These are phyloP conservation scores for Stentor coeruleus DNA, from an alignment of 73 alveolate genomes.

Conservation along the genomic window DNA sequence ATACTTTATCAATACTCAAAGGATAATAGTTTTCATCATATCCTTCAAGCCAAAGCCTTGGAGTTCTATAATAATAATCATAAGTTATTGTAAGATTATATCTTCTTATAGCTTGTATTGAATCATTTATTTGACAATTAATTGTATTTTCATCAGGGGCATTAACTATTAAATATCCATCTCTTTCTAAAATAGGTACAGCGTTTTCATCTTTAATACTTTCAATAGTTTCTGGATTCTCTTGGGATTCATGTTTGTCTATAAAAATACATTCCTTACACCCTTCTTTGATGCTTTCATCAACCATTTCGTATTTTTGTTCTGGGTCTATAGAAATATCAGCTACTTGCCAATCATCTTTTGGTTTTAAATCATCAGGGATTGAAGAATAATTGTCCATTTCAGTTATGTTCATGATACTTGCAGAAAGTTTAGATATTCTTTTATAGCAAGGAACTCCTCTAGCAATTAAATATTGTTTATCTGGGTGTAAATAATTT, in stretches of 20 bases:
- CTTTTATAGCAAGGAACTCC: conserved; percentile 73
- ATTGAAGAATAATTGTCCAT: conserved; percentile 84
- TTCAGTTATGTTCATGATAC: conserved; percentile 54
- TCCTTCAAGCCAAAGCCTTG: conserved; percentile 94
- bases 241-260: conserved; percentile 5
- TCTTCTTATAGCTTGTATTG: conserved; percentile 34
- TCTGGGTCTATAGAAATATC: not conserved
- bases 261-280: not conserved
- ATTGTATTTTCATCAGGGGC: conserved; percentile 43
- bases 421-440: conserved; percentile 52
- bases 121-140: too few relatives aligned
- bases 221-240: too few relatives aligned
- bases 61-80: conserved; percentile 89
- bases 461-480: conserved; percentile 81
- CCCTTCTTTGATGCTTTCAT: not conserved
- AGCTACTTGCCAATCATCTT: not conserved
- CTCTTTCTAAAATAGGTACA: conserved; percentile 26
- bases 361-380: conserved; percentile 37
- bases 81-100: conserved; percentile 85
- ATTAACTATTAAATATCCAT: conserved; percentile 22
- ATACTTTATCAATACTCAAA: conserved; percentile 62
- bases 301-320: not conserved
- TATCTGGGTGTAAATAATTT: conserved; percentile 63
- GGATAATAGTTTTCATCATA: conserved; percentile 78
- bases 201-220: conserved; percentile 9